Conservation (phyloP, 2,329 filamentous ascomycete species). For the Fusarium tjaetaba region DNA sequence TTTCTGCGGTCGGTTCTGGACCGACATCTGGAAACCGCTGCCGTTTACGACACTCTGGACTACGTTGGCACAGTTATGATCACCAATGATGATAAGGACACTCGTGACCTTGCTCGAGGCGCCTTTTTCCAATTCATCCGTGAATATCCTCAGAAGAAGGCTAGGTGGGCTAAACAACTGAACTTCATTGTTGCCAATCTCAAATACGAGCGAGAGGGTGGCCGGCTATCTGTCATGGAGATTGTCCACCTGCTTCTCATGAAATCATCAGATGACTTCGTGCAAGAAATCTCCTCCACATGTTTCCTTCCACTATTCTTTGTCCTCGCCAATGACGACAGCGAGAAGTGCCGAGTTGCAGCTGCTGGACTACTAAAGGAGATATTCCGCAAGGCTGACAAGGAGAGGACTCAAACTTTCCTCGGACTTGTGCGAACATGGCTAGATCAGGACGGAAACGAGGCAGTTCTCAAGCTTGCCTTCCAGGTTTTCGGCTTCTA, state of each 20-base stretch:
- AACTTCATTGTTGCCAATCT: conserved; percentile 90
- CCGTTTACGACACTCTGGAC: conserved; percentile 92
- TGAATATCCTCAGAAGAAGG: conserved; percentile 93
- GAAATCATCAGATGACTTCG: conserved; percentile 83
- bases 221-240: conserved; percentile 92
- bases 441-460: conserved; percentile 79
- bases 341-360: conserved; percentile 83
- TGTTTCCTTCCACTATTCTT: conserved; percentile 90
- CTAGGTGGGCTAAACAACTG: conserved; percentile 88
- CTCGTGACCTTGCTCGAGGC: conserved; percentile 86
- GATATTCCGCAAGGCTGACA: conserved; percentile 81
- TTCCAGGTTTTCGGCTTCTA: conserved; percentile 86
- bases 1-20: conserved; percentile 90
- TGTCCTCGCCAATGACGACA: conserved; percentile 88
- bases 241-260: conserved; percentile 85
- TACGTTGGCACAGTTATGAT: conserved; percentile 93
- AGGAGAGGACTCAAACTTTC: conserved; percentile 76
- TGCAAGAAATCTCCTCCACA: conserved; percentile 81
- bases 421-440: conserved; percentile 77
- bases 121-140: conserved; percentile 94
- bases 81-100: conserved; percentile 89
- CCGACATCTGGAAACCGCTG: conserved; percentile 83
- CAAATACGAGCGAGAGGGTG: conserved; percentile 88
- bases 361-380: conserved; percentile 83
- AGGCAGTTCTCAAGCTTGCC: conserved; percentile 75